Conservation (phyloP, 768 basidiomycete species). For the Polyporus arcularius region DNA sequence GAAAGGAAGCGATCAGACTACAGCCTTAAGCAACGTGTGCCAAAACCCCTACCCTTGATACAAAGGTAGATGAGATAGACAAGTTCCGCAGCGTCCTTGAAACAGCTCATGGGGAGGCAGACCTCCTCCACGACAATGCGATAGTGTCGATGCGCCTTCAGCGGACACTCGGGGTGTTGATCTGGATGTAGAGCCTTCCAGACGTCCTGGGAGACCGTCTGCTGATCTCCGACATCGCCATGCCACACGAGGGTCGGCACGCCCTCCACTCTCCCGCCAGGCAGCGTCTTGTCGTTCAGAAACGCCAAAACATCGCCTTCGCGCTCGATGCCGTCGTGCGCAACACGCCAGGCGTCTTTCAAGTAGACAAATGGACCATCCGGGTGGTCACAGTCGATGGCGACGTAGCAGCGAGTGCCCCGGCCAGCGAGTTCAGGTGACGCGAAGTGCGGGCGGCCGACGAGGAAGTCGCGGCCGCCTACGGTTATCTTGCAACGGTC, state of each 20-base stretch:
- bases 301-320: not conserved
- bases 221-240: conserved; percentile 3
- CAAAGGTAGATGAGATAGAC: not conserved
- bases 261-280: not conserved
- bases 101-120: not conserved
- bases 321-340: not conserved
- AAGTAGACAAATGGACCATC: not conserved
- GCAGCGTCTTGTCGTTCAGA: not conserved
- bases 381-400: not conserved
- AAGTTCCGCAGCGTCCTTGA: not conserved
- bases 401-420: not conserved
- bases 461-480: not conserved
- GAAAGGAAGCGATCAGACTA: not conserved
- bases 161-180: not conserved
- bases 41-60: too few species aligned
- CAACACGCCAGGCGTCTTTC: conserved; percentile 7
- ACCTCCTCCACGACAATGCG: conserved; percentile 13
- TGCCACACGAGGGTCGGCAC: conserved; percentile 4
- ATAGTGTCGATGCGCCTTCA: conserved; percentile 14
- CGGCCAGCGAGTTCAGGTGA: not conserved
- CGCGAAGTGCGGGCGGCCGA: not conserved
- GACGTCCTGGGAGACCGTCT: not conserved
- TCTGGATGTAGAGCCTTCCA: not conserved
- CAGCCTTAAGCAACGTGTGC: too few species aligned
- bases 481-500: too few species aligned